phyloP scores from a whole-genome alignment of 2,329 filamentous ascomycete genomes.

The Cytospora paraplurivora region DNA sequence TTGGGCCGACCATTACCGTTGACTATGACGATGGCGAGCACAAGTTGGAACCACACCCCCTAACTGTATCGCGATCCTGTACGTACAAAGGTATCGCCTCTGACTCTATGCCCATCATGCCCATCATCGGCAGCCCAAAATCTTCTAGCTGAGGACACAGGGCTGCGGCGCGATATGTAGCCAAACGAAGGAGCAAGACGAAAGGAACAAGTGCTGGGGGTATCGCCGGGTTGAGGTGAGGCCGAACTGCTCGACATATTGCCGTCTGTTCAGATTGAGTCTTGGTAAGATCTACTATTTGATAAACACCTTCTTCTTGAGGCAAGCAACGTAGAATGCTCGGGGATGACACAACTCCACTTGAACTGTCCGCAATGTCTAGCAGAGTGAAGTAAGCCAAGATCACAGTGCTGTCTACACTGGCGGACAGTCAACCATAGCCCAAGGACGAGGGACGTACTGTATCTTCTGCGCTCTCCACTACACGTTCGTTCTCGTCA shows the following conservation, averaged over 20 bases:
- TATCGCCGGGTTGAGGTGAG: conserved; percentile 3
- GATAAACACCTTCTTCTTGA: not conserved
- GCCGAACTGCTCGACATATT: conserved; percentile 6
- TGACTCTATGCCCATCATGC: conserved; percentile 8
- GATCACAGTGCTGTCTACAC: not conserved
- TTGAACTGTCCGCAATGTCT: not conserved
- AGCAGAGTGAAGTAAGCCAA: not conserved
- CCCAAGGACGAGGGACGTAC: not conserved
- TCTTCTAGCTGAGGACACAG: conserved; percentile 1
- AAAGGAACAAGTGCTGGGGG: not conserved
- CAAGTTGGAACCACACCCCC: not conserved
- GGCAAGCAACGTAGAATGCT: not conserved
- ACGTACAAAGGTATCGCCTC: conserved; percentile 3
- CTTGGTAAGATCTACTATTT: not conserved
- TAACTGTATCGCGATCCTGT: conserved; percentile 1
- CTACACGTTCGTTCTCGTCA: conserved; percentile 9
- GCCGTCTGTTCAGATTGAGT: not conserved
- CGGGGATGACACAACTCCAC: not conserved
- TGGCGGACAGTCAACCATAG: not conserved
- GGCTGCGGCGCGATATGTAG: conserved; percentile 5
- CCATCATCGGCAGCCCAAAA: not conserved
- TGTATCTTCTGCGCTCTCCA: not conserved
- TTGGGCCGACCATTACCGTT: not conserved
- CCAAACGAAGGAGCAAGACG: conserved; percentile 4
- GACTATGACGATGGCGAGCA: conserved; percentile 18